A percentile compares a stretch with the other conserved stretches of the same genome.
Conservation (phyloP, 148 eudicot genomes). For the Chenopodium suecicum region DNA sequence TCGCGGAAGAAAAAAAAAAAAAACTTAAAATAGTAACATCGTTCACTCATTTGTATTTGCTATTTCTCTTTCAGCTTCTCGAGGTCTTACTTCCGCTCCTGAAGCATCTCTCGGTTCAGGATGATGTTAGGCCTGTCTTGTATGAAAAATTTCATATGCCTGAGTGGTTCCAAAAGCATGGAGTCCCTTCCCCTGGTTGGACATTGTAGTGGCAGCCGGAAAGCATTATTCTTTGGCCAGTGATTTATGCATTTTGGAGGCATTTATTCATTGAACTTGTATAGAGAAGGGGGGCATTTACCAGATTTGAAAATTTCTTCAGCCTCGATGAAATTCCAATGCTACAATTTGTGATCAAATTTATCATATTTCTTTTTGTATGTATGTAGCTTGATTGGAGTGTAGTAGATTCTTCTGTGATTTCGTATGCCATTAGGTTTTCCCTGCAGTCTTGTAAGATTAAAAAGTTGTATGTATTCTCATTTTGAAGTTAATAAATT, state of each 20-base stretch:
- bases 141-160: slow-evolving; percentile 89
- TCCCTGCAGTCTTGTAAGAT: slow-evolving; percentile 28
- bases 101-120: slow-evolving; percentile 66
- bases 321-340: slow-evolving; percentile 22
- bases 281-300: slow-evolving; percentile 27
- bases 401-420: slow-evolving; percentile 37
- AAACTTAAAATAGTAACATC: not conserved
- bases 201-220: slow-evolving; percentile 30
- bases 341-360: slow-evolving; percentile 17
- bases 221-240: slow-evolving; percentile 19
- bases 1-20: not conserved
- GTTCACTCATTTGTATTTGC: not conserved
- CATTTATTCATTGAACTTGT: slow-evolving; percentile 35
- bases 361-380: slow-evolving; percentile 8
- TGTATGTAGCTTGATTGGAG: slow-evolving; percentile 38
- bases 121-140: slow-evolving; percentile 73
- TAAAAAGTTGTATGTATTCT: slow-evolving; percentile 31
- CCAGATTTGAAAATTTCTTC: slow-evolving; percentile 13
- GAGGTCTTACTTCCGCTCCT: slow-evolving; percentile 86
- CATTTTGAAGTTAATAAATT: slow-evolving; percentile 20
- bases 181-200: slow-evolving; percentile 70
- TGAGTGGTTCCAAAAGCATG: slow-evolving; percentile 96
- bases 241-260: slow-evolving; percentile 34
- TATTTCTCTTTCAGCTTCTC: slow-evolving; percentile 58
- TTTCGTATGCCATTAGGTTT: slow-evolving; percentile 30